A percentile compares a stretch with the other conserved stretches of the same genome.
These are phyloP conservation scores for Saksenaea oblongispora DNA, from an alignment of 371 early-diverging fungal genomes.

Conservation along the genomic window DNA sequence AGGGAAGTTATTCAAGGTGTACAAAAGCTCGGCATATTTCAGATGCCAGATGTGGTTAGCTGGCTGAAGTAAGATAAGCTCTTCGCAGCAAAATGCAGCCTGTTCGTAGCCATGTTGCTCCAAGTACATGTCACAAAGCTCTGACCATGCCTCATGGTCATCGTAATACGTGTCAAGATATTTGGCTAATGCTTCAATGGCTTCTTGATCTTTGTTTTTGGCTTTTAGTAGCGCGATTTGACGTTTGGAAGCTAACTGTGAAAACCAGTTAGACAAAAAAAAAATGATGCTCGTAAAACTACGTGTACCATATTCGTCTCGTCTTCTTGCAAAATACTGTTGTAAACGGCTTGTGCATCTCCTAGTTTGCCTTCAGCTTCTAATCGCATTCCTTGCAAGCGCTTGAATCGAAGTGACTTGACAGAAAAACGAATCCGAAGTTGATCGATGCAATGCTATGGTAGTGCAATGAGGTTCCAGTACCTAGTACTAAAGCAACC, in stretches of 20 bases:
- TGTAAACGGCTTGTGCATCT: constrained; percentile 65
- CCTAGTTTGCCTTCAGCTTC: constrained; percentile 74
- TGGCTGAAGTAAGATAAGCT: constrained; percentile 82
- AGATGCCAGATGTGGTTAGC: constrained; percentile 81
- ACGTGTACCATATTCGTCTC: constrained; percentile 66
- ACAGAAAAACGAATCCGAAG: constrained; percentile 65
- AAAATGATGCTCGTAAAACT: constrained; percentile 17
- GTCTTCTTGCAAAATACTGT: constrained; percentile 63
- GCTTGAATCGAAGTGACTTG: constrained; percentile 65
- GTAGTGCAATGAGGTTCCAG: background rate
- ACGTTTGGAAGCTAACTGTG: constrained; percentile 67
- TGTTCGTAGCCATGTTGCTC: constrained; percentile 71
- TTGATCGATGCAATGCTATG: constrained; percentile 57
- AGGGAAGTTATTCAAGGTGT: constrained; percentile 59
- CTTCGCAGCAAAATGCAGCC: constrained; percentile 90
- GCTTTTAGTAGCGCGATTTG: constrained; percentile 73
- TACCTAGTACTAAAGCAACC: background rate
- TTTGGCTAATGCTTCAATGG: constrained; percentile 70
- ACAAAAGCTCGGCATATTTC: constrained; percentile 87
- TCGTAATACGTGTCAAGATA: constrained; percentile 82
- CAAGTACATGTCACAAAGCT: constrained; percentile 77
- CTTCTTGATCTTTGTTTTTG: constrained; percentile 65
- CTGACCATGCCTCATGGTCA: constrained; percentile 89
- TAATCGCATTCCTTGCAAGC: constrained; percentile 66
- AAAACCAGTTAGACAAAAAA: background rate